Evolutionary conservation across 2,329 filamentous ascomycete species (phyloP), one percentile per base, ranked within the genome.

Genomic region (Cladorrhinum sp.): DNA sequence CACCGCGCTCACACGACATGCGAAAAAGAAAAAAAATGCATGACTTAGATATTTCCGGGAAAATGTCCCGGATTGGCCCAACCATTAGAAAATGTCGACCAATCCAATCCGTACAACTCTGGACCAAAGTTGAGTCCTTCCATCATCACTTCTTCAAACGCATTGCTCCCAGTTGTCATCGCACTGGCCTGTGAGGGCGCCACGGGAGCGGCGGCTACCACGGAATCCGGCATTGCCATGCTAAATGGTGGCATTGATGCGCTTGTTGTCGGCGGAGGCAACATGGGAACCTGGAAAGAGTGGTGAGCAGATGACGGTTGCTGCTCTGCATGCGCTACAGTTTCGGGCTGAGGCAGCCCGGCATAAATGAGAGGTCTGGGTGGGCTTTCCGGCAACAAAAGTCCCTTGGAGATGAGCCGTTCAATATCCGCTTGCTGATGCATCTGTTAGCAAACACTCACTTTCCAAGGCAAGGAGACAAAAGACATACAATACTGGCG

Each of bases 391-490:
- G 64, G 59, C 21, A 68, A 58, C 48, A 46, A 33, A 51, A 69
- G 58, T 1, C 67, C 66, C 20, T 64, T 57, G 23, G 61, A 71
- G 33, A 85, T 79, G 26, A 85, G 71, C 51, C 78, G 80, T 46
- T 84, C 81, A 16, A 85, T 71, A 55, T 84, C 82, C 10, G 75
- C 69, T 55, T 73, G 73, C 69, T 69, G 53, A 9, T 10, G 1
- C 21, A 26, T 28, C 18, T 50, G 39, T 36, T 16, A 23, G 49
- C 39, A 36, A 21, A 46, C 16, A 46, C 2, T 28, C 24, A 8
- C 21, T 9, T 59, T 2, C 14, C 46, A 18, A 55, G 30, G 5
- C 6, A 20, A 30, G 9, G 23, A 2, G 46, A n/a, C n/a, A 12
- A 20, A 51, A 73, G 42, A 71, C 76, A 72, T 71, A 79, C 76